These are phyloP conservation scores for Paramecium sexaurelia DNA, from an alignment of 73 alveolate species.

Conservation along the genomic window DNA sequence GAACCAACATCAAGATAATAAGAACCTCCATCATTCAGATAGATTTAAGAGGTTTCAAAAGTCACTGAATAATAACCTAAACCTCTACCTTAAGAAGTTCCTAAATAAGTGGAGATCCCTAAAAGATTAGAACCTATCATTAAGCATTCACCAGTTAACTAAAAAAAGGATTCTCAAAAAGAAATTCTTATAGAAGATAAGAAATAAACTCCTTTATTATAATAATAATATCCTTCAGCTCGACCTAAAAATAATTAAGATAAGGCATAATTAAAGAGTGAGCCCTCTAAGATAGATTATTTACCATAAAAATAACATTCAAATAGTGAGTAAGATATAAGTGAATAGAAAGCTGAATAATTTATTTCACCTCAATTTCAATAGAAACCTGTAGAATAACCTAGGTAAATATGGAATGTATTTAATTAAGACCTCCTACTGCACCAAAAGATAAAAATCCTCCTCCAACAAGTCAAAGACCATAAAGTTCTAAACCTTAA, in stretches of 20 bases:
- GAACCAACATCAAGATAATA: background rate
- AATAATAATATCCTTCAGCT: no score
- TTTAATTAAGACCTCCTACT: background rate
- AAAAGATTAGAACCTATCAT: background rate
- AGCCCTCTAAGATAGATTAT: background rate
- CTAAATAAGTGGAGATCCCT: background rate
- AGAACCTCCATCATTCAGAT: background rate
- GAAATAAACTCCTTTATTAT: background rate
- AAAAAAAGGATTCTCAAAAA: background rate
- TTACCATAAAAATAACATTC: background rate
- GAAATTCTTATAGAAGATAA: background rate
- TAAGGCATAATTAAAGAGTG: background rate
- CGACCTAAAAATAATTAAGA: background rate
- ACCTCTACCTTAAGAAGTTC: background rate
- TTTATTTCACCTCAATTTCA: background rate
- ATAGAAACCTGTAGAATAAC: background rate
- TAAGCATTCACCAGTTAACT: background rate
- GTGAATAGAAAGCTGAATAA: background rate
- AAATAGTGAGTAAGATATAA: background rate
- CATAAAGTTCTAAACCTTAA: slow-evolving; percentile 16
- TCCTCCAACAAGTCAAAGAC: background rate
- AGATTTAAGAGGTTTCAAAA: background rate
- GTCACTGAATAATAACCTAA: background rate
- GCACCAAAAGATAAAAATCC: background rate
- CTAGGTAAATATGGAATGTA: background rate